Evolutionary conservation across 805 yeast species (phyloP).

Genomic region (Blastobotrys terrestris): DNA sequence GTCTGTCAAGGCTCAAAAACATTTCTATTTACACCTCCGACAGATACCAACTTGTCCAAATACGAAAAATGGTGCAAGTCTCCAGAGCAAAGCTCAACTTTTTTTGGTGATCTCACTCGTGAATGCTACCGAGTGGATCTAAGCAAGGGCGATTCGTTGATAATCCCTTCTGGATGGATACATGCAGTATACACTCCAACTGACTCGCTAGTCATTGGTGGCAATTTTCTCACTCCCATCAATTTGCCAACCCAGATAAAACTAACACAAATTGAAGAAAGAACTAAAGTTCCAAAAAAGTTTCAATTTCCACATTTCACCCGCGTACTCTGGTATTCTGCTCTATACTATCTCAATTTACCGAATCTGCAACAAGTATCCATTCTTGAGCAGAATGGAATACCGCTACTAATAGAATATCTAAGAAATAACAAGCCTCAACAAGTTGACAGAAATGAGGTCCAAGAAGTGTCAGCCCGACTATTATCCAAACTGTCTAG

Average conservation of each 20-base stretch:
- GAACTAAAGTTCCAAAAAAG: slow-evolving; percentile 65
- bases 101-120: slow-evolving; percentile 48
- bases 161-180: slow-evolving; percentile 91
- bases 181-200: slow-evolving; percentile 81
- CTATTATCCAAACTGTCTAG: too few species aligned
- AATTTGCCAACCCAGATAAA: slow-evolving; percentile 58
- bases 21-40: slow-evolving; percentile 76
- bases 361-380: not conserved
- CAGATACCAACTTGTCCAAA: slow-evolving; percentile 49
- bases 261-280: slow-evolving; percentile 55
- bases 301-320: slow-evolving; percentile 76
- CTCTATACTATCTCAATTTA: slow-evolving; percentile 35
- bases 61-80: slow-evolving; percentile 71
- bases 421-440: not conserved
- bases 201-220: slow-evolving; percentile 81
- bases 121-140: slow-evolving; percentile 52
- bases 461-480: too few species aligned
- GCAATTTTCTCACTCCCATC: slow-evolving; percentile 68
- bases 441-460: not conserved
- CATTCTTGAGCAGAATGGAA: not conserved
- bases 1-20: slow-evolving; percentile 68
- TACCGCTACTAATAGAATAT: not conserved
- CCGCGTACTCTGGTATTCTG: slow-evolving; percentile 62
- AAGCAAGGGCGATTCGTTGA: slow-evolving; percentile 61
- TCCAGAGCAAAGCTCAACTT: slow-evolving; percentile 52